Evolutionary conservation across 116 monocot genomes (phyloP).

Genomic region (Zostera marina): DNA sequence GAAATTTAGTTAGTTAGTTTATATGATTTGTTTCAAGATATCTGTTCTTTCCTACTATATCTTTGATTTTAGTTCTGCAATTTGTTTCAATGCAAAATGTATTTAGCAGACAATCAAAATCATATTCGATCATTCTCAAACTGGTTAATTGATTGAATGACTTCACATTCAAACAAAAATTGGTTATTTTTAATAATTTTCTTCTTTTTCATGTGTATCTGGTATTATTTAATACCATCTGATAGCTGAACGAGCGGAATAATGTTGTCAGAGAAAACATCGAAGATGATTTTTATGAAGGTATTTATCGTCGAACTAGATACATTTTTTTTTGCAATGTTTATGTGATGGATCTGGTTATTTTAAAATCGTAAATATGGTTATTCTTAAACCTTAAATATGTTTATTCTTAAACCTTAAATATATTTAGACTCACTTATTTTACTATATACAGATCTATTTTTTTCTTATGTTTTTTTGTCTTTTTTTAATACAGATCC

Average conservation of each 20-base stretch:
- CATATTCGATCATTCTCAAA: too few relatives aligned
- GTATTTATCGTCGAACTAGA: not conserved
- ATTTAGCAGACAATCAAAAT: too few relatives aligned
- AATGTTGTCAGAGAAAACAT: not conserved
- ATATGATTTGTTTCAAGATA: too few relatives aligned
- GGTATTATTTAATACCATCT: not conserved
- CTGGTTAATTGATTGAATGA: not conserved
- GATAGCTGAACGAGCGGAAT: constrained; percentile 7
- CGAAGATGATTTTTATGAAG: not conserved
- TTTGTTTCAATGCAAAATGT: too few relatives aligned
- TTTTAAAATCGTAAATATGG: too few relatives aligned
- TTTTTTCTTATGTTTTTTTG: not conserved
- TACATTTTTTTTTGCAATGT: not conserved
- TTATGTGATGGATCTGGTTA: not conserved
- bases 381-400: too few relatives aligned
- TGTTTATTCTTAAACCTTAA: not conserved
- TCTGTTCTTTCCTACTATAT: too few relatives aligned
- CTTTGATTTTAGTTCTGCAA: too few relatives aligned
- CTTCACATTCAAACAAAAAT: constrained; percentile 3
- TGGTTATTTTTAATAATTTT: constrained; percentile 1
- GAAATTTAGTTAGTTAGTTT: too few relatives aligned
- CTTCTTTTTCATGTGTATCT: not conserved
- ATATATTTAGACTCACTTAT: too few relatives aligned
- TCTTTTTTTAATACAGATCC: constrained; percentile 7
- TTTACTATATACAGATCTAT: not conserved